Evolutionary conservation across 2,329 filamentous ascomycete species (phyloP), one percentile per base, ranked within the genome.

Genomic region (Exophiala aquamarina): DNA sequence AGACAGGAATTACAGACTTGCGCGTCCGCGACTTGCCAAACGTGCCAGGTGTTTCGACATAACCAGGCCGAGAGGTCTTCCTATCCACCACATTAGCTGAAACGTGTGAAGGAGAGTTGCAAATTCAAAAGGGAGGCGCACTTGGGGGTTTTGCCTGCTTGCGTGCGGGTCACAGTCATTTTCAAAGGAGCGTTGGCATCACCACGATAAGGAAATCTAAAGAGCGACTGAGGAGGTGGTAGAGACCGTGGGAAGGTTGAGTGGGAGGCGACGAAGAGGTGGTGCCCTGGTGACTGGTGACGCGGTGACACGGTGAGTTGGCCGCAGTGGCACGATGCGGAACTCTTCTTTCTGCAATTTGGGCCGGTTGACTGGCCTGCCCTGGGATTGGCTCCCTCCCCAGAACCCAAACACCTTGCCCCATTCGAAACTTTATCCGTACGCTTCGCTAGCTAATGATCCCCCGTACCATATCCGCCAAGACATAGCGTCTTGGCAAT

Each of bases 61-160:
- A 78, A 39, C 72, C 75, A 34, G 72, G 70, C 46, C 73, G 70
- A 42, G 73, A 69, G 42, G 72, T 67, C 65, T 78, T 79, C 62
- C 77, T 81, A 52, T 20, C 37, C 26, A 23, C 14, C 32, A 18
- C 11, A 14, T 39, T 41, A 11, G 41, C 33, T 35, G 44, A 38
- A 49, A 29, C 51, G 47, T 44, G 17, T 41, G 26, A 37, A 20
- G n/a, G 3, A 19, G 21, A 39, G 18, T 28, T 23, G 17, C 15
- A 33, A 38, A 17, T 37, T 15, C 21, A 32, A 67, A 18, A 18
- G 13, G 32, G 32, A 37, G 11, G 18, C 69, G 63, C 69, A 77
- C 74, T 64, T 74, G 54, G 74, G 73, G 50, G 73, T 74, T 61
- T 72, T 74, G 56, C 73, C 73, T 55, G 73, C 70, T 62, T 77